Evolutionary conservation across 805 yeast species (phyloP).

Genomic region (Naumovozyma baii): DNA sequence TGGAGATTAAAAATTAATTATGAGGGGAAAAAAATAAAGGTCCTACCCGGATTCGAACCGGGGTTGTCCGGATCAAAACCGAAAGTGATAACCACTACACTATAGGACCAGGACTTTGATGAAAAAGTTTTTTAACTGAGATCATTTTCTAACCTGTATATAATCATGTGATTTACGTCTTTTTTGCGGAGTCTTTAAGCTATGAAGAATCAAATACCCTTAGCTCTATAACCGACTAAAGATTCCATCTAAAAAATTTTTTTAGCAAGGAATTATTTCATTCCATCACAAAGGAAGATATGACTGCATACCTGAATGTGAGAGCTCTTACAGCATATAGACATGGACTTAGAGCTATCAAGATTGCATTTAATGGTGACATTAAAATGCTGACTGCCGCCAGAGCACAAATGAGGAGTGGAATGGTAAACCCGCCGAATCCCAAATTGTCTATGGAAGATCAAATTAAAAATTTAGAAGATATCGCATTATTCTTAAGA

Average conservation of each 20-base stretch:
- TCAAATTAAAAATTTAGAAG: conserved; percentile 49
- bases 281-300: too few relatives aligned
- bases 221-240: too few relatives aligned
- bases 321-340: conserved; percentile 41
- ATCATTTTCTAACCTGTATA: too few relatives aligned
- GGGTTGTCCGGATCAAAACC: conserved; percentile 77
- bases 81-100: conserved; percentile 77
- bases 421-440: conserved; percentile 37
- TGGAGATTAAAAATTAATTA: too few relatives aligned
- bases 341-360: conserved; percentile 56
- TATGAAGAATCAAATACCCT: too few relatives aligned
- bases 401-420: conserved; percentile 47
- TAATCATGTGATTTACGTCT: too few relatives aligned
- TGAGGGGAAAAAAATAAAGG: conserved; percentile 31
- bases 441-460: conserved; percentile 40
- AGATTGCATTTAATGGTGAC: conserved; percentile 44
- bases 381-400: conserved; percentile 45
- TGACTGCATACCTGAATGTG: too few relatives aligned
- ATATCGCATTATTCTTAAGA: conserved; percentile 59
- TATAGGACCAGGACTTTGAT: conserved; percentile 30
- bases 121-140: too few relatives aligned
- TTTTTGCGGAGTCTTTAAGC: too few relatives aligned
- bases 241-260: too few relatives aligned
- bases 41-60: conserved; percentile 82
- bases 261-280: too few relatives aligned